Base-by-base conservation (phyloP, 2,329 filamentous ascomycete genomes). In the Scedosporium apiospermum region DNA sequence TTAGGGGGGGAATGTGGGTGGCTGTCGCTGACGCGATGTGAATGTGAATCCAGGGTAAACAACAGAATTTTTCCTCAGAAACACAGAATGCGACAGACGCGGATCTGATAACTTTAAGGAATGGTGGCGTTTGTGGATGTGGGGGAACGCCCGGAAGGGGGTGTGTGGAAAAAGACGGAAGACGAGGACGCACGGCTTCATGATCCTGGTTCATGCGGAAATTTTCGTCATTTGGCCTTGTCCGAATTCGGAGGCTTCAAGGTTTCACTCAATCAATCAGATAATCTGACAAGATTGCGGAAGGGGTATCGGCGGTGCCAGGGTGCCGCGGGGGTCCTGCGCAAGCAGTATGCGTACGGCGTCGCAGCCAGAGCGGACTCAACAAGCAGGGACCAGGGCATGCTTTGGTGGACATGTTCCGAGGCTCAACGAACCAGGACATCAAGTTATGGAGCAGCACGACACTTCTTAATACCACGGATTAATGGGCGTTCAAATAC, bases 71-170 rank as follows among this genome's bases (percentile, higher is more conserved):
- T 9, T 21, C 49, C 49, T 1, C 14, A 12, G 18, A 14, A 23
- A 23, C 21, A 26, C 7, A 10, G 51, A 14, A 27, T 23, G 23
- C 44, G 18, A 42, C 58, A 41, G 10, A 27, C 18, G 60, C 60
- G 60, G 60, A 61, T 61, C 60, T 44, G 60, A 61, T 61, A 61
- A 61, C 60, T 61, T 55, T 61, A 61, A 61, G 42, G 49, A 23
- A 26, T 51, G 60, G 49, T 42, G 49, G 27, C 49, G 21, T 57
- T 38, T 58, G n/a, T 18, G 27, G 55, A 34, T 10, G 55, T 34
- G 55, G 14, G 55, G 55, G 27, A 58, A 57, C 6, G 44, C 16
- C 44, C 18, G n/a, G 18, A 57, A 57, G 18, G 53, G 53, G 16
- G 44, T 21, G n/a, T 49, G 44, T n/a, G 44, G 44, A 14, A n/a